Conservation (phyloP, 352 stramenopile species). For the Pythium brachiatum region DNA sequence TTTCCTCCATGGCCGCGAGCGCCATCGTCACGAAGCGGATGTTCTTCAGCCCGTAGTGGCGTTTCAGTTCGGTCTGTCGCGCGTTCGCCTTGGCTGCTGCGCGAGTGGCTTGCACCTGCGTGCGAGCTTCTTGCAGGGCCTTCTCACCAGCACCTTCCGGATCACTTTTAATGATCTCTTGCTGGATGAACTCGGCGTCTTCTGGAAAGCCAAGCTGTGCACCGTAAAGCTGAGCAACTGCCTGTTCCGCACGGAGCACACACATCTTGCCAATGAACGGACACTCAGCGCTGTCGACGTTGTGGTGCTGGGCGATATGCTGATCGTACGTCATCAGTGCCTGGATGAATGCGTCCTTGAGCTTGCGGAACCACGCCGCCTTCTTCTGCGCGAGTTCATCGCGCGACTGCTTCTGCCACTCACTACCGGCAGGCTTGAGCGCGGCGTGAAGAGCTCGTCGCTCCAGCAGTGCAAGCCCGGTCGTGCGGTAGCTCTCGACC, state of each 20-base stretch:
- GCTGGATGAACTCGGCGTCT: conserved; percentile 37
- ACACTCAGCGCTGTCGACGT: conserved; percentile 25
- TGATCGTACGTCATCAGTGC: conserved; percentile 14
- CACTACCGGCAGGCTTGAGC: conserved; percentile 42
- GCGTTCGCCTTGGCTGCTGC: conserved; percentile 30
- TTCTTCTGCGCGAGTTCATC: conserved; percentile 85
- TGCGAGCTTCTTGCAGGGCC: conserved; percentile 49
- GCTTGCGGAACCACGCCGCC: conserved; percentile 78
- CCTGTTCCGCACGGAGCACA: conserved; percentile 44
- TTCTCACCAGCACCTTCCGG: conserved; percentile 61
- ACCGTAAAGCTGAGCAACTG: conserved; percentile 44
- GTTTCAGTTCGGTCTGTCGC: conserved; percentile 50
- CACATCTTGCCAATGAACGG: conserved; percentile 45
- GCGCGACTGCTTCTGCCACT: conserved; percentile 78
- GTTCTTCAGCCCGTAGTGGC: conserved; percentile 51
- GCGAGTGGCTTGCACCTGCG: conserved; percentile 33
- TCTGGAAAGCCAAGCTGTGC: conserved; percentile 47
- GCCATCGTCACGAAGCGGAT: conserved; percentile 53
- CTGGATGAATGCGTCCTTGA: conserved; percentile 55
- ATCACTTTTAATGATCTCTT: conserved; percentile 73
- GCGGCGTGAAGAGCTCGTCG: conserved; percentile 83
- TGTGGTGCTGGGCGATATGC: conserved; percentile 24
- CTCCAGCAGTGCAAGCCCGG: conserved; percentile 77
- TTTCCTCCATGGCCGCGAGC: conserved; percentile 56
- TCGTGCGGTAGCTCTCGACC: conserved; percentile 58